Conservation (phyloP, 1,284 basidiomycete species). For the Trametes sp. region DNA sequence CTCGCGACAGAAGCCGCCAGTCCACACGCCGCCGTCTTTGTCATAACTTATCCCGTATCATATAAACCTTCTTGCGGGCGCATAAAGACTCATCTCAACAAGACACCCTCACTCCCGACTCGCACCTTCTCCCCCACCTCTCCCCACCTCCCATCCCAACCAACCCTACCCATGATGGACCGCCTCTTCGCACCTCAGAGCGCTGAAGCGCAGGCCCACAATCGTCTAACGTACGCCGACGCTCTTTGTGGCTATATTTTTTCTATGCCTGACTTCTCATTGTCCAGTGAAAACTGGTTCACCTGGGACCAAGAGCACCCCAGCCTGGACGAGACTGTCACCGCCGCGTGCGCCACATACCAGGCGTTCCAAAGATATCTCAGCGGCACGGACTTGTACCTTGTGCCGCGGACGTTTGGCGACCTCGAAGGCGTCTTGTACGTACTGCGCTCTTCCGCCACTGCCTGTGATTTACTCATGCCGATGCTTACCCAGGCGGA, state of each 20-base stretch:
- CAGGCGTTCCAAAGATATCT: conserved; percentile 50
- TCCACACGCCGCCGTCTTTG: conserved; percentile 17
- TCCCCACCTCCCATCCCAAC: conserved; percentile 5
- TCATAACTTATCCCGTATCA: conserved; percentile 25
- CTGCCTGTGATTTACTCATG: conserved; percentile 23
- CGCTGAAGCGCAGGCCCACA: conserved; percentile 76
- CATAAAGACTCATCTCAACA: conserved; percentile 23
- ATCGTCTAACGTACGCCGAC: conserved; percentile 65
- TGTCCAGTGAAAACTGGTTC: conserved; percentile 66
- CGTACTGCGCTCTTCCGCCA: conserved; percentile 40
- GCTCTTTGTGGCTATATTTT: conserved; percentile 18
- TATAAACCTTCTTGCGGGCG: conserved; percentile 13
- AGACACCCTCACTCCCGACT: conserved; percentile 13
- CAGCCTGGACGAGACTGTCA: conserved; percentile 73
- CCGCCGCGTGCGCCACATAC: conserved; percentile 66
- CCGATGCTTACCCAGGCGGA: conserved; percentile 50
- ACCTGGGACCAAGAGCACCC: conserved; percentile 73
- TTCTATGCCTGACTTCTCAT: conserved; percentile 20
- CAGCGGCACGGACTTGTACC: conserved; percentile 64
- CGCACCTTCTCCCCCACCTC: neutral
- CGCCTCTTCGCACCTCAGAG: conserved; percentile 75
- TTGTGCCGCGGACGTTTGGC: conserved; percentile 65
- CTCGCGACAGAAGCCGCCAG: conserved; percentile 12
- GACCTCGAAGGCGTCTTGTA: conserved; percentile 79
- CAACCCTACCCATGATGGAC: conserved; percentile 54